Conservation (phyloP, 1,284 basidiomycete genomes). For the Paramarasmius palmivorus region DNA sequence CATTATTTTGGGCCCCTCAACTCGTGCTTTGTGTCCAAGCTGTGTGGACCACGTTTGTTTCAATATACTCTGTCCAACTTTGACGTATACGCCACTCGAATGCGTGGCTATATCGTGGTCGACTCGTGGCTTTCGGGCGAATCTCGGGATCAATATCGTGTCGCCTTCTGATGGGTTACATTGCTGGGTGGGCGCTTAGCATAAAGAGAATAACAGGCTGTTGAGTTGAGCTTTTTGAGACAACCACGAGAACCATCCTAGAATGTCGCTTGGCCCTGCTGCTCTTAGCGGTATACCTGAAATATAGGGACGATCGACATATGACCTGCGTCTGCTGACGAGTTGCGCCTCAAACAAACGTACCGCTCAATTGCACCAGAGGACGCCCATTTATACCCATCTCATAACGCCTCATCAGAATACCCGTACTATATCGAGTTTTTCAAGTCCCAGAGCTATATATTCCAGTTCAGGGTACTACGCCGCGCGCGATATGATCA, state of each 20-base stretch:
- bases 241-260: no score
- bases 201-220: not conserved
- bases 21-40: not conserved
- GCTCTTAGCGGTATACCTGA: no score
- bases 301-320: not conserved
- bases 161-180: not conserved
- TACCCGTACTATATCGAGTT: no score
- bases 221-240: no score
- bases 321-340: not conserved
- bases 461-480: no score
- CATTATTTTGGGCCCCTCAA: not conserved
- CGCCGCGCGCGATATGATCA: no score
- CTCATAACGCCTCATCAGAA: not conserved
- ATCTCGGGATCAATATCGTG: not conserved
- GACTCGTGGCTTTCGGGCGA: not conserved
- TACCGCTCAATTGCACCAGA: not conserved
- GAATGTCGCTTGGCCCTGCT: no score
- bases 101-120: conserved; percentile 5
- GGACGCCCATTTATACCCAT: not conserved
- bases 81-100: conserved; percentile 5
- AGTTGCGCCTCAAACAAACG: not conserved
- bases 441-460: no score
- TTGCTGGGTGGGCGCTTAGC: no score
- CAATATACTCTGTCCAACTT: no score
- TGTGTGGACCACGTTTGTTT: not conserved